Percentiles rank a stretch among this genome's conserved stretches.
Conservation (phyloP, 495 filamentous ascomycete species). For the Xylaria grammica region DNA sequence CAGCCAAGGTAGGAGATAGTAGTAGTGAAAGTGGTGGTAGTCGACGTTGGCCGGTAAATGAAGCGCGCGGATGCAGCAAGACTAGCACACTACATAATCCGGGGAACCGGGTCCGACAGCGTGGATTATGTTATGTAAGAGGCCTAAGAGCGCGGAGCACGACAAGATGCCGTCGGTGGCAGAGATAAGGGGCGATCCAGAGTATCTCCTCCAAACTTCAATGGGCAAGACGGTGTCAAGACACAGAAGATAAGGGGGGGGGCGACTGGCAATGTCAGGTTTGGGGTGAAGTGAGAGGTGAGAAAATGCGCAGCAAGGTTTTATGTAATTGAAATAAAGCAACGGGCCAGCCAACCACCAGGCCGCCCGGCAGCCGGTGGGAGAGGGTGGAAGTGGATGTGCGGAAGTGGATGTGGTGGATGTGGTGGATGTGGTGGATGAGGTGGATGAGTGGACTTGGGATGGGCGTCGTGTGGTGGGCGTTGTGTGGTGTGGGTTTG, state of each 20-base stretch:
- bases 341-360: constrained; percentile 13
- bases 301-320: constrained; percentile 51
- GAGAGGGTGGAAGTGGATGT: constrained; percentile 21
- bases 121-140: constrained; percentile 50
- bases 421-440: too few relatives aligned
- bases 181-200: constrained; percentile 36
- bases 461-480: too few relatives aligned
- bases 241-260: constrained; percentile 42
- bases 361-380: constrained; percentile 33
- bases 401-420: background rate
- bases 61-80: constrained; percentile 39
- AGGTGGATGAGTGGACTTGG: background rate
- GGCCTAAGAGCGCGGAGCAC: constrained; percentile 36
- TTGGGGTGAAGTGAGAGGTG: constrained; percentile 53
- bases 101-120: constrained; percentile 53
- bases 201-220: constrained; percentile 18
- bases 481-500: too few relatives aligned
- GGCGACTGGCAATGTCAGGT: constrained; percentile 47
- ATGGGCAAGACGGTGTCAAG: constrained; percentile 31
- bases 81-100: constrained; percentile 57
- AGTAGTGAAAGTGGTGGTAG: background rate
- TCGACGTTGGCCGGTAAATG: background rate
- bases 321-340: constrained; percentile 60
- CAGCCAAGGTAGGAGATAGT: background rate
- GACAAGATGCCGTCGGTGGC: constrained; percentile 24